Base-by-base conservation (phyloP, 306 rosid genomes). In the Cucurbita pepo region DNA sequence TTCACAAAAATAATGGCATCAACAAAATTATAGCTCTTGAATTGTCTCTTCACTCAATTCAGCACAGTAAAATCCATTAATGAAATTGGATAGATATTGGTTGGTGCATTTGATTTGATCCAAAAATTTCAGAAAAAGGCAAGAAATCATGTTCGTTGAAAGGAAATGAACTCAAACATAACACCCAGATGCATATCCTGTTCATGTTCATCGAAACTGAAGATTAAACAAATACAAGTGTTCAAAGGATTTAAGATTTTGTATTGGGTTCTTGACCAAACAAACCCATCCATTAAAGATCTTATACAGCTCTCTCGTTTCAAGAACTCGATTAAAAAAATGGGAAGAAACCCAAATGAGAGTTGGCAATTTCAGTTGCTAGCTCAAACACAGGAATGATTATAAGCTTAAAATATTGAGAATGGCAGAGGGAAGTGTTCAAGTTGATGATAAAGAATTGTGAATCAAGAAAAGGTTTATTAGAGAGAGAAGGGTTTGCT, bases 361-460 rank as follows among this genome's bases (percentile, higher is more conserved):
- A 75, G 78, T 75, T 89, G 92, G 96, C 95, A 85, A 65, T 85
- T 90, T 88, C 92, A 84, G 92, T 81, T 81, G 84, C 90, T 74
- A 77, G 84, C 90, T 85, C 85, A 75, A 89, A 79, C 76, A 79
- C 76, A 77, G 78, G 81, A 84, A 87, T 81, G 65, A 88, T 84
- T 69, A 80, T 84, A 44, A 30, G 21, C 81, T 66, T 72, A 84
- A 85, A 69, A 73, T 79, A 79, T 69, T 47, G 11, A 13, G 10
- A 44, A 65, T 65, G 71, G 44, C 75, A 63, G 73, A 69, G 18
- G 65, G 30, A 16, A 30, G 65, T 15, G 44, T 40, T 47, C 69
- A 77, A 74, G 22, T 19, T 7, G 37, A 75, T 56, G 45, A 59
- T 45, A 57, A 34, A 48, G 55, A 77, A 77, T 79, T 72, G 40